These are phyloP conservation scores for Alternaria consortialis DNA, from an alignment of 2,329 filamentous ascomycete species.

Conservation along the genomic window DNA sequence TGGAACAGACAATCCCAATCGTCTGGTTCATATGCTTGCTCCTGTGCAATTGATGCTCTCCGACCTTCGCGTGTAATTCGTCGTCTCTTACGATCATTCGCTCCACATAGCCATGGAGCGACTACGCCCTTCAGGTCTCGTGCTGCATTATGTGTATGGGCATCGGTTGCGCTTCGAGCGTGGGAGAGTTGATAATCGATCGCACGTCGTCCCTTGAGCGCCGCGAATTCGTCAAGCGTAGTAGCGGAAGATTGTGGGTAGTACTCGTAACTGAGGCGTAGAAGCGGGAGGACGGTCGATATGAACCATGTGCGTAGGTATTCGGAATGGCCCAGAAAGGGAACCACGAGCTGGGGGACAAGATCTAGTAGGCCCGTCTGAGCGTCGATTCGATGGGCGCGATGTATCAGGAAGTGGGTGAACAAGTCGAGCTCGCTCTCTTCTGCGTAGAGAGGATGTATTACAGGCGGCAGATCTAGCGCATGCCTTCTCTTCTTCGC, in stretches of 20 bases:
- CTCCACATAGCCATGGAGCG: slow-evolving; percentile 77
- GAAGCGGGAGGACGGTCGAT: slow-evolving; percentile 72
- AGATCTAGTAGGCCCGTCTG: slow-evolving; percentile 77
- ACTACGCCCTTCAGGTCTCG: slow-evolving; percentile 74
- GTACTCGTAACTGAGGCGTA: slow-evolving; percentile 75
- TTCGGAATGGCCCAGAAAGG: slow-evolving; percentile 71
- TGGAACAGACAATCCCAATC: slow-evolving; percentile 75
- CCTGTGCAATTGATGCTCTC: slow-evolving; percentile 49
- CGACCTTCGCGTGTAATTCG: slow-evolving; percentile 52
- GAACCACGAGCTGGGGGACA: slow-evolving; percentile 71
- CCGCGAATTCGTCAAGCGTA: slow-evolving; percentile 71
- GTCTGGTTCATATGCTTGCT: slow-evolving; percentile 34
- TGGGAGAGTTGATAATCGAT: slow-evolving; percentile 66
- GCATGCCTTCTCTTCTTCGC: slow-evolving; percentile 71
- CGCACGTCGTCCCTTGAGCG: slow-evolving; percentile 66
- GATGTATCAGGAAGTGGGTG: slow-evolving; percentile 71
- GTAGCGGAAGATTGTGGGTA: slow-evolving; percentile 64
- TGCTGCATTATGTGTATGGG: slow-evolving; percentile 55
- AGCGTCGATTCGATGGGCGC: slow-evolving; percentile 73
- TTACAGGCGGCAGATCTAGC: slow-evolving; percentile 69
- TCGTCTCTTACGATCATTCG: slow-evolving; percentile 65
- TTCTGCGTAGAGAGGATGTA: slow-evolving; percentile 58
- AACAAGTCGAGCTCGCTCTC: slow-evolving; percentile 65
- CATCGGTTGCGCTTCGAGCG: slow-evolving; percentile 21
- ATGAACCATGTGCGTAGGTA: slow-evolving; percentile 74